A percentile compares a stretch with the other conserved stretches of the same genome.
These are phyloP conservation scores for Fraxinus latifolia DNA, from an alignment of 305 asterid genomes.

Conservation along the genomic window DNA sequence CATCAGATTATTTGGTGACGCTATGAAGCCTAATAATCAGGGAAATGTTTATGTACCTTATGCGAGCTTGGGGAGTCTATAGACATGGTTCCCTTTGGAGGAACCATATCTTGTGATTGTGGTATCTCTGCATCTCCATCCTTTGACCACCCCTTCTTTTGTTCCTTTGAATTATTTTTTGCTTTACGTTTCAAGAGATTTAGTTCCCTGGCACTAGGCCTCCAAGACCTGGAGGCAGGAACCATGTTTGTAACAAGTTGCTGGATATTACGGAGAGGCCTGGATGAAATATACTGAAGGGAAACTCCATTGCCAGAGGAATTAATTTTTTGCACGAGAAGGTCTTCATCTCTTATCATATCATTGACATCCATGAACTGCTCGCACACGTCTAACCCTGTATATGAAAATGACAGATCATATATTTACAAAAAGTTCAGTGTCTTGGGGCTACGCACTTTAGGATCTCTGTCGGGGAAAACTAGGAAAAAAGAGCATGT, in stretches of 20 bases:
- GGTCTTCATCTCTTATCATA: conserved; percentile 93
- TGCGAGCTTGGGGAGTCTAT: conserved; percentile 58
- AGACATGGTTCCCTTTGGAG: conserved; percentile 56
- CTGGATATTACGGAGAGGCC: conserved; percentile 59
- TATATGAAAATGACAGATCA: conserved; percentile 22
- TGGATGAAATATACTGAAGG: conserved; percentile 62
- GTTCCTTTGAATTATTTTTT: conserved; percentile 79
- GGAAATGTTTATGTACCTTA: conserved; percentile 52
- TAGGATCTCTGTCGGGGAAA: conserved; percentile 1
- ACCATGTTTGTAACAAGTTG: conserved; percentile 77
- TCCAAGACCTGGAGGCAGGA: conserved; percentile 76
- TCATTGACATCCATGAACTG: conserved; percentile 97
- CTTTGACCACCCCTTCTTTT: conserved; percentile 75
- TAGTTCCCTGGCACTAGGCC: conserved; percentile 98
- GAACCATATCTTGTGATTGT: conserved; percentile 62
- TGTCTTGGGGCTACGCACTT: neutral
- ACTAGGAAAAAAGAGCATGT: conserved; percentile 2
- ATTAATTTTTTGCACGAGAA: conserved; percentile 58
- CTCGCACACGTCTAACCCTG: conserved; percentile 94
- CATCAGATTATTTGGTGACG: neutral
- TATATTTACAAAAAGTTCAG: conserved; percentile 17
- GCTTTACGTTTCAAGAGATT: conserved; percentile 95
- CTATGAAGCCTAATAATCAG: conserved; percentile 7
- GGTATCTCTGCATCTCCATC: conserved; percentile 70
- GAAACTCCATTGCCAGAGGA: conserved; percentile 62